Evolutionary conservation across 495 filamentous ascomycete genomes (phyloP).

Genomic region (Hypoxylon fuscum): DNA sequence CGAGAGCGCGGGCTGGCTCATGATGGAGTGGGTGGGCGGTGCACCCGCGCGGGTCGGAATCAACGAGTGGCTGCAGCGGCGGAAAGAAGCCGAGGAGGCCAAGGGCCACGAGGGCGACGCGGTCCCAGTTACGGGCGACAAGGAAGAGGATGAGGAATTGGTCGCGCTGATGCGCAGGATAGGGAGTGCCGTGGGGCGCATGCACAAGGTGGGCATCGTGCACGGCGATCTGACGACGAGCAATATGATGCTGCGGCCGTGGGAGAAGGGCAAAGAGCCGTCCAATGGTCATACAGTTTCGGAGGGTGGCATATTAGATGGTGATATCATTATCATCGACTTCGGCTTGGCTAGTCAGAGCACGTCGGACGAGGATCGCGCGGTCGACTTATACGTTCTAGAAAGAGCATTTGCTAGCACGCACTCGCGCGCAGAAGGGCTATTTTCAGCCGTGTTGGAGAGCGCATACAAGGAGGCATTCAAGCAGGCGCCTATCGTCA

Average conservation of each 20-base stretch:
- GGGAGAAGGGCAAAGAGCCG: constrained; percentile 30
- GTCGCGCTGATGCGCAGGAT: constrained; percentile 73
- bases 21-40: constrained; percentile 93
- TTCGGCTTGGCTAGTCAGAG: constrained; percentile 90
- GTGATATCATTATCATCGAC: constrained; percentile 91
- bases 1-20: constrained; percentile 79
- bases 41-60: constrained; percentile 71
- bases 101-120: constrained; percentile 47
- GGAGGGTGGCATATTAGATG: constrained; percentile 55
- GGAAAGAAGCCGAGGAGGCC: constrained; percentile 41
- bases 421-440: constrained; percentile 82
- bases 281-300: constrained; percentile 23
- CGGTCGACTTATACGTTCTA: constrained; percentile 96
- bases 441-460: constrained; percentile 74
- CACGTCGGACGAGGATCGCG: constrained; percentile 88
- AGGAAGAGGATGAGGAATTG: constrained; percentile 44
- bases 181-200: constrained; percentile 74
- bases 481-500: constrained; percentile 59
- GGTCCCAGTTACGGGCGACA: constrained; percentile 49
- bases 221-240: constrained; percentile 98
- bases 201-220: constrained; percentile 84
- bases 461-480: constrained; percentile 55
- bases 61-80: constrained; percentile 65
- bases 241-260: constrained; percentile 85
- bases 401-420: constrained; percentile 97